phyloP scores from a whole-genome alignment of 352 stramenopile genomes.

The Globisporangium recalcitrans region DNA sequence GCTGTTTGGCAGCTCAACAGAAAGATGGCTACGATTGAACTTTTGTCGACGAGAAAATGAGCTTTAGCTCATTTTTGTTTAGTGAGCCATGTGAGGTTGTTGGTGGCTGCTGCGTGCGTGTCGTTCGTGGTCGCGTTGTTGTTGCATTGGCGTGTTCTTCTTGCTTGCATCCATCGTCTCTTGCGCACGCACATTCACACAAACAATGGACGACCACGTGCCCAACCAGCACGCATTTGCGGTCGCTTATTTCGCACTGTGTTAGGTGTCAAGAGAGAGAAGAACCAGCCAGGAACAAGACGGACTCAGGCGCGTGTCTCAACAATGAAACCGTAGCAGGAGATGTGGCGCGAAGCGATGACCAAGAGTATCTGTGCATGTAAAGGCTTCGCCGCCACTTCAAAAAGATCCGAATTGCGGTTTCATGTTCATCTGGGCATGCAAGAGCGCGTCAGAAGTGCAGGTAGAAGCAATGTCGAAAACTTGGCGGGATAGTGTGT shows the following conservation, averaged over 20 bases:
- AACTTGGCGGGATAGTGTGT: constrained; percentile 6
- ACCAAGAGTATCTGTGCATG: neutral
- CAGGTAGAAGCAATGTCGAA: constrained; percentile 1
- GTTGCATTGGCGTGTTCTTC: neutral
- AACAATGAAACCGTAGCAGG: constrained; percentile 8
- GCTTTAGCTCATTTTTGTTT: neutral
- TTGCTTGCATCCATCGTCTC: neutral
- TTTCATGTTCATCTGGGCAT: neutral
- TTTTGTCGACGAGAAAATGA: neutral
- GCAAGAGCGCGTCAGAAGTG: constrained; percentile 1
- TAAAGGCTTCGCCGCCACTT: too few relatives aligned
- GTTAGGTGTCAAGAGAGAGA: neutral
- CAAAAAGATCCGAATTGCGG: neutral
- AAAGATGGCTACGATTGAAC: neutral
- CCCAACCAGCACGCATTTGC: too few relatives aligned
- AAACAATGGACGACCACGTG: too few relatives aligned
- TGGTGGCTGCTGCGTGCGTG: neutral
- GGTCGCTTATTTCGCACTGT: too few relatives aligned
- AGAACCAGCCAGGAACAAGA: neutral
- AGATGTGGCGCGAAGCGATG: neutral
- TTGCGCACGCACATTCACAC: neutral
- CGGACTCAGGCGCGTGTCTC: constrained; percentile 2
- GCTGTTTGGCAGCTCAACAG: neutral
- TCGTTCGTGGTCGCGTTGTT: neutral
- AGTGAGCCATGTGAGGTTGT: neutral